Percentiles rank a stretch among this genome's conserved stretches.
phyloP scores from a whole-genome alignment of 2,329 filamentous ascomycete species.

The Colletotrichum tropicale region DNA sequence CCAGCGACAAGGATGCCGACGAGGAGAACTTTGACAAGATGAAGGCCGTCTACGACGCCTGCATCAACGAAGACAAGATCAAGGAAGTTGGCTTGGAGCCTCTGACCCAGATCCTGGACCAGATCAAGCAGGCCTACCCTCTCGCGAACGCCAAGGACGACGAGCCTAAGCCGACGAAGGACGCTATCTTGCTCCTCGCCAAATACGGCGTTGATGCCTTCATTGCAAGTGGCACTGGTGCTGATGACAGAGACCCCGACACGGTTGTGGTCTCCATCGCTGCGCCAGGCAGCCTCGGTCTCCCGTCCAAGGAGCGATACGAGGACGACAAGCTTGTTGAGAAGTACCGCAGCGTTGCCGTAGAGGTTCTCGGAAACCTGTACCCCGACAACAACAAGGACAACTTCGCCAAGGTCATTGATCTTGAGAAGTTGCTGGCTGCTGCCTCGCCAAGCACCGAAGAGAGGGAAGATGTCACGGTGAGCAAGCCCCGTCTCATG shows the following conservation, averaged over 20 bases:
- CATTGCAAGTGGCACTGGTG: constrained; percentile 36
- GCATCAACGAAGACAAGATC: constrained; percentile 65
- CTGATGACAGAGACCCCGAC: constrained; percentile 48
- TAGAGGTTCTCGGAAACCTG: constrained; percentile 29
- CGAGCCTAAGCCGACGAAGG: constrained; percentile 31
- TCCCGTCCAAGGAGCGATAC: constrained; percentile 67
- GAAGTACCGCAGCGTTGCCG: constrained; percentile 47
- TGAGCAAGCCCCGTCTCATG: constrained; percentile 24
- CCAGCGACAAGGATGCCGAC: constrained; percentile 48
- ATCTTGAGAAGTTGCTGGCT: constrained; percentile 67
- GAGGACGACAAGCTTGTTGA: constrained; percentile 55
- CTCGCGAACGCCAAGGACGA: constrained; percentile 27
- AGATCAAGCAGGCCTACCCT: constrained; percentile 25
- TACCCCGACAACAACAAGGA: constrained; percentile 38
- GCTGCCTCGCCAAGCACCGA: constrained; percentile 61
- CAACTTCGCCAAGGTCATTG: constrained; percentile 48
- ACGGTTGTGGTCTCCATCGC: constrained; percentile 39
- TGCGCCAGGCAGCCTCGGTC: constrained; percentile 57
- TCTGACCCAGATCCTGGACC: constrained; percentile 58
- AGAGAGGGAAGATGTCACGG: constrained; percentile 64
- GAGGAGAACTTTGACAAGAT: constrained; percentile 70
- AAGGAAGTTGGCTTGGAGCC: constrained; percentile 60
- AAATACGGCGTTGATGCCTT: constrained; percentile 47
- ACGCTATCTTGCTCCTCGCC: constrained; percentile 52
- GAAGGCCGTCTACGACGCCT: constrained; percentile 67